These are phyloP conservation scores for Aspergillus bombycis DNA, from an alignment of 2,329 filamentous ascomycete genomes.

Conservation along the genomic window DNA sequence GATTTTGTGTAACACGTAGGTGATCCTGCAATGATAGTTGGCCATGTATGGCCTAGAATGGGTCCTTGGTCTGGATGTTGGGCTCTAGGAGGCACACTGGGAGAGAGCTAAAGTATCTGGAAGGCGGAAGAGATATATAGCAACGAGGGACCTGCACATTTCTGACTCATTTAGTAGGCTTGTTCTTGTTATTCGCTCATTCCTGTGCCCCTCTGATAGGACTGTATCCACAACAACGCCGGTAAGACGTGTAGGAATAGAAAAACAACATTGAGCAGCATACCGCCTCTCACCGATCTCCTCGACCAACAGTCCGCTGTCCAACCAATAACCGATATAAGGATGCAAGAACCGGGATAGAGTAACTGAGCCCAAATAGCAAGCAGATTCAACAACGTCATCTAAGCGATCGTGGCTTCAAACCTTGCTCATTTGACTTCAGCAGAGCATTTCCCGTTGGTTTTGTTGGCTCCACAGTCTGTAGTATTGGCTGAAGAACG, in stretches of 20 bases:
- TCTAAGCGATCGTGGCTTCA: not conserved
- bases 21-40: not conserved
- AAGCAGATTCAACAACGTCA: not conserved
- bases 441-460: not conserved
- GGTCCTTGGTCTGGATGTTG: not conserved
- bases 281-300: not conserved
- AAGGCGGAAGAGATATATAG: too few species aligned
- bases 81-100: too few species aligned
- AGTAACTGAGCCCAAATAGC: not conserved
- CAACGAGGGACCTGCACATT: too few species aligned
- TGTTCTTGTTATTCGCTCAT: not conserved
- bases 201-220: not conserved
- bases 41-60: not conserved
- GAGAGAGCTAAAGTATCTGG: too few species aligned
- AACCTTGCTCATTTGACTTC: not conserved
- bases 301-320: not conserved
- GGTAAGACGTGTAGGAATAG: not conserved
- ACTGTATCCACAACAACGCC: not conserved
- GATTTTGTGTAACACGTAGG: not conserved
- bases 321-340: not conserved
- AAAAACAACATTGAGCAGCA: not conserved
- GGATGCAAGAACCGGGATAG: not conserved
- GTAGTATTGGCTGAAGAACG: not conserved
- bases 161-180: too few species aligned
- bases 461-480: not conserved